Conservation (phyloP, 2,329 filamentous ascomycete species). For the Cladophialophora yegresii region DNA sequence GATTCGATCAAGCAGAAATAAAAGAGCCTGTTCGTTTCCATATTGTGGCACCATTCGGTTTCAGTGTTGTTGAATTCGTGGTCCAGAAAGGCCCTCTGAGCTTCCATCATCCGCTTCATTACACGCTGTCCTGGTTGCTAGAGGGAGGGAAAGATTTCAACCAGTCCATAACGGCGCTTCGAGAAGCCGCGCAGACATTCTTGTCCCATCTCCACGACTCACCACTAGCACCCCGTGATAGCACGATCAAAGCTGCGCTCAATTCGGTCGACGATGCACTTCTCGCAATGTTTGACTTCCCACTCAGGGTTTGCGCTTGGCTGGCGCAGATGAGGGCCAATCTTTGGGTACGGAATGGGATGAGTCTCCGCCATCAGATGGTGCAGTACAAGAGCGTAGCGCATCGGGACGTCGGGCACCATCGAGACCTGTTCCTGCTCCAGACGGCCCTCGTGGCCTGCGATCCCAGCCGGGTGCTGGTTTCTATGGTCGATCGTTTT, state of each 20-base stretch:
- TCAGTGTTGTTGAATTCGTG: conserved; percentile 76
- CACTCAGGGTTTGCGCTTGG: conserved; percentile 91
- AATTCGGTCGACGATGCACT: conserved; percentile 71
- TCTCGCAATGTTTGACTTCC: conserved; percentile 87
- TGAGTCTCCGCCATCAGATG: conserved; percentile 93
- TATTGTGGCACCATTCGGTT: conserved; percentile 50
- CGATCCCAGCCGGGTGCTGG: conserved; percentile 77
- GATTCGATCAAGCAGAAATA: conserved; percentile 85
- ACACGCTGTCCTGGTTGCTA: conserved; percentile 92
- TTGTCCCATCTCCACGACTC: conserved; percentile 39
- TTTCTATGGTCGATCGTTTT: conserved; percentile 88
- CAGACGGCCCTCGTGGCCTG: conserved; percentile 89
- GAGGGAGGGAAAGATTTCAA: conserved; percentile 69
- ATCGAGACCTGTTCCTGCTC: conserved; percentile 89
- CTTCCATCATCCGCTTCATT: conserved; percentile 96
- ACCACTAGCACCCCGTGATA: conserved; percentile 24
- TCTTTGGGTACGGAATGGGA: conserved; percentile 98
- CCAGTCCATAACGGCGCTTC: conserved; percentile 58
- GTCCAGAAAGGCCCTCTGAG: conserved; percentile 90
- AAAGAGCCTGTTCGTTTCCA: conserved; percentile 86
- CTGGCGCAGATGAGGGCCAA: conserved; percentile 96
- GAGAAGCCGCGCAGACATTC: conserved; percentile 67
- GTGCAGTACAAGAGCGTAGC: conserved; percentile 87
- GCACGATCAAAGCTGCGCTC: conserved; percentile 24
- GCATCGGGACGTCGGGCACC: conserved; percentile 88